These are phyloP conservation scores for Pilatotrama ljubarskyi DNA, from an alignment of 768 basidiomycete genomes.

Conservation along the genomic window DNA sequence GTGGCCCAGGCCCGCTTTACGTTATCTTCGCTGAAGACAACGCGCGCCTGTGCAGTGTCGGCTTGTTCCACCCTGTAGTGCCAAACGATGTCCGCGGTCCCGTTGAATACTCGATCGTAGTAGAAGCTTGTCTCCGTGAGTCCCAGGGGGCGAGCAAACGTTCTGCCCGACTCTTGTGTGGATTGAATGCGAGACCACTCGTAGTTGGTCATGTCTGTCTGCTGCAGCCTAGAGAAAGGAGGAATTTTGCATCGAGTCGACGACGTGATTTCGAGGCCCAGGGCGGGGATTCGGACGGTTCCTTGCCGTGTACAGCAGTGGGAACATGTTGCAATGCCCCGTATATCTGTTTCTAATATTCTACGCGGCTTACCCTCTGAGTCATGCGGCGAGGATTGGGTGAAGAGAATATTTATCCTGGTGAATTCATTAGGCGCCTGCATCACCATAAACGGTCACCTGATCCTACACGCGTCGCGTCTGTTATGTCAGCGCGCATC, in stretches of 20 bases:
- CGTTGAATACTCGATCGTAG: constrained; percentile 26
- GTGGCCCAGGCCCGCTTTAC: constrained; percentile 46
- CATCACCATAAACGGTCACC: constrained; percentile 10
- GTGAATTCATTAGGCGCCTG: background rate
- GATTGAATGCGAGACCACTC: constrained; percentile 9
- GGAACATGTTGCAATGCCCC: too few species aligned
- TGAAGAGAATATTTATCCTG: background rate
- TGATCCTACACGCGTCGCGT: constrained; percentile 21
- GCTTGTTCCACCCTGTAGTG: constrained; percentile 34
- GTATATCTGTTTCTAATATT: too few species aligned
- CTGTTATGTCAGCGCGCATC: constrained; percentile 6
- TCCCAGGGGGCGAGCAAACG: constrained; percentile 26
- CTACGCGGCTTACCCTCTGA: background rate
- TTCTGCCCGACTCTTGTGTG: constrained; percentile 3
- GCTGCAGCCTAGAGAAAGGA: too few species aligned
- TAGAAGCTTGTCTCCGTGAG: constrained; percentile 24
- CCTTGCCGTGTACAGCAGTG: too few species aligned
- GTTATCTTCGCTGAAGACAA: constrained; percentile 35
- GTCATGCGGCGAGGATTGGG: background rate
- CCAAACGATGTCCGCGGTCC: constrained; percentile 44
- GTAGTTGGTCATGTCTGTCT: background rate
- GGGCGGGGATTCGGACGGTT: too few species aligned
- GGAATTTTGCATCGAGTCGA: too few species aligned
- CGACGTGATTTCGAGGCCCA: too few species aligned
- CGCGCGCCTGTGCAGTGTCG: constrained; percentile 8